These are phyloP conservation scores for Platismatia glauca DNA, from an alignment of 495 filamentous ascomycete species.

Conservation along the genomic window DNA sequence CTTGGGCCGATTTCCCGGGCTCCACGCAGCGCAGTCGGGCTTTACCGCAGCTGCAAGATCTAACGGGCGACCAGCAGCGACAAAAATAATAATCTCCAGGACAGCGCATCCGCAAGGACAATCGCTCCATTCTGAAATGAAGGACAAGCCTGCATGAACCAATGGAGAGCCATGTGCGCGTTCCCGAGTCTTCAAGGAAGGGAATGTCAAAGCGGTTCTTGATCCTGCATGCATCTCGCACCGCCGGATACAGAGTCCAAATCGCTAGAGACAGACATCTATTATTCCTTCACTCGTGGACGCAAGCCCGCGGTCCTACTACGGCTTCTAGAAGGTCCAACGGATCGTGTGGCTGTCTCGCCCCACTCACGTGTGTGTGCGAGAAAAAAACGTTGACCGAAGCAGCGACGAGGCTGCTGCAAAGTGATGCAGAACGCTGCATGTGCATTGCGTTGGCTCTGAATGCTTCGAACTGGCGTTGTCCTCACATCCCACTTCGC, in stretches of 20 bases:
- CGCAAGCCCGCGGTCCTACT: not conserved
- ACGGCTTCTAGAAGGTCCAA: not conserved
- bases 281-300: not conserved
- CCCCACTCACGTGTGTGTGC: constrained; percentile 1
- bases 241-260: not conserved
- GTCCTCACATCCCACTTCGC: constrained; percentile 8
- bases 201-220: not conserved
- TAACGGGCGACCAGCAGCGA: constrained; percentile 1
- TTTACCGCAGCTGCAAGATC: not conserved
- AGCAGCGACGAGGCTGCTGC: constrained; percentile 6
- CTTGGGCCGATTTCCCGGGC: not conserved
- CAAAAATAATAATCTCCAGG: not conserved
- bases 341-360: not conserved
- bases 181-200: not conserved
- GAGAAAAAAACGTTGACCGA: not conserved
- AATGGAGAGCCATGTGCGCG: not conserved
- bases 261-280: not conserved
- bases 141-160: not conserved
- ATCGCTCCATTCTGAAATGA: not conserved
- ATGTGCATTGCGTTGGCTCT: not conserved
- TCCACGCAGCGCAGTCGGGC: not conserved
- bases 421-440: not conserved
- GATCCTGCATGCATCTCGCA: not conserved
- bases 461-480: too few relatives aligned
- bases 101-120: not conserved